These are phyloP conservation scores for Exophiala spinifera DNA, from an alignment of 2,329 filamentous ascomycete genomes.

Conservation along the genomic window DNA sequence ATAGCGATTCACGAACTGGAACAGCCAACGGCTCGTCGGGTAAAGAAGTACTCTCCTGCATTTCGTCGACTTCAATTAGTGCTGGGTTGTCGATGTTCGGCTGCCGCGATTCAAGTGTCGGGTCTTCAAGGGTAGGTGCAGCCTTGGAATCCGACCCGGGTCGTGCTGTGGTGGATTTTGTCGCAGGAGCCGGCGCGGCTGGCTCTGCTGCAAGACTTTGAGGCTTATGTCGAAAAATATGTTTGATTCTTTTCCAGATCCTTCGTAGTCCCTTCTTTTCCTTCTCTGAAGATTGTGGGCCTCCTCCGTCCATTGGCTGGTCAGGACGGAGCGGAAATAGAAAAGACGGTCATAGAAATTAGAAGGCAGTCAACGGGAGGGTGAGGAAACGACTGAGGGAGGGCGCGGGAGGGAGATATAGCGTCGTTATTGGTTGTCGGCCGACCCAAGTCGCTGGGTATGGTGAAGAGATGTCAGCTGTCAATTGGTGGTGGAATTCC, in stretches of 20 bases:
- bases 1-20: not conserved
- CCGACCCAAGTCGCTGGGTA: constrained; percentile 14
- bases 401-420: constrained; percentile 7
- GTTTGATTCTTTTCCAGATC: constrained; percentile 24
- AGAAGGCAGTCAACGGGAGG: constrained; percentile 7
- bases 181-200: not conserved
- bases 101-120: not conserved
- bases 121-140: not conserved
- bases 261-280: constrained; percentile 26
- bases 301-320: constrained; percentile 13
- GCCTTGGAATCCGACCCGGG: constrained; percentile 4
- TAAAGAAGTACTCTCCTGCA: not conserved
- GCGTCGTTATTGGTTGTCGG: constrained; percentile 16
- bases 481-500: constrained; percentile 23
- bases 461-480: constrained; percentile 19
- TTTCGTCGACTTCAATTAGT: constrained; percentile 19
- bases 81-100: not conserved
- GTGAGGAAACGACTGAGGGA: not conserved
- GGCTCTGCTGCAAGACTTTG: not conserved
- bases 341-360: constrained; percentile 10
- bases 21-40: not conserved
- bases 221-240: constrained; percentile 14
- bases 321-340: constrained; percentile 5
- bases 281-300: constrained; percentile 14
- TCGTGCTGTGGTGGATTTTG: constrained; percentile 1